Evolutionary conservation across 2,329 filamentous ascomycete species (phyloP), one percentile per base, ranked within the genome.

Genomic region (Diplodia corticola): DNA sequence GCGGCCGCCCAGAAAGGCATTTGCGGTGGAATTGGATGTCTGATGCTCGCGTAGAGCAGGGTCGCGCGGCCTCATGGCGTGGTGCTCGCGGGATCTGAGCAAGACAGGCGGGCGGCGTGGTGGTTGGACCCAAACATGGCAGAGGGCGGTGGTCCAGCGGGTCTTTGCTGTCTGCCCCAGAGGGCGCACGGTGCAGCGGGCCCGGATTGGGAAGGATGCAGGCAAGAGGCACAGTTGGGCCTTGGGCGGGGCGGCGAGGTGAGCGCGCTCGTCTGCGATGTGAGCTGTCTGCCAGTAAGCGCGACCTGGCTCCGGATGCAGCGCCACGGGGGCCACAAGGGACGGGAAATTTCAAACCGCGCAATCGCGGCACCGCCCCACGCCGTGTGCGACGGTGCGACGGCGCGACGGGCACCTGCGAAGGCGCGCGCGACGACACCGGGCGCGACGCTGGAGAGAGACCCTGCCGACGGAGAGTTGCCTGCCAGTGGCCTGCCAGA

Each of bases 11-110:
- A 67, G 60, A 28, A 64, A 67, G 59, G 59, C 40, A 26, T 46
- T 64, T 35, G 65, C 65, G 30, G 65, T 67, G 24, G 50, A 57
- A 57, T 67, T 67, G 59, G 65, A 57, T 2, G 53, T 50, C 28
- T 48, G 53, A 22, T 60, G 30, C 24, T 65, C 64, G 54, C 51
- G 26, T 20, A 28, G 40, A 46, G 44, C 28, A 33, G n/a, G n/a
- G 20, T 37, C 46, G n/a, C 53, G 26, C 26, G 30, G 26, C 37
- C 37, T 55, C 63, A 65, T 65, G 51, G 63, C 46, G 61, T 37
- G n/a, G 37, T 15, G 37, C 24, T 4, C 24, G 24, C 49, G 54
- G 37, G 12, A 13, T 5, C 7, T 15, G 17, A 26, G n/a, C 44
- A 17, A 26, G 44, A n/a, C 40, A 20, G 40, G 17, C 9, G 17